Evolutionary conservation across 1,284 basidiomycete genomes (phyloP).

Genomic region (Cryptococcus neoformans): DNA sequence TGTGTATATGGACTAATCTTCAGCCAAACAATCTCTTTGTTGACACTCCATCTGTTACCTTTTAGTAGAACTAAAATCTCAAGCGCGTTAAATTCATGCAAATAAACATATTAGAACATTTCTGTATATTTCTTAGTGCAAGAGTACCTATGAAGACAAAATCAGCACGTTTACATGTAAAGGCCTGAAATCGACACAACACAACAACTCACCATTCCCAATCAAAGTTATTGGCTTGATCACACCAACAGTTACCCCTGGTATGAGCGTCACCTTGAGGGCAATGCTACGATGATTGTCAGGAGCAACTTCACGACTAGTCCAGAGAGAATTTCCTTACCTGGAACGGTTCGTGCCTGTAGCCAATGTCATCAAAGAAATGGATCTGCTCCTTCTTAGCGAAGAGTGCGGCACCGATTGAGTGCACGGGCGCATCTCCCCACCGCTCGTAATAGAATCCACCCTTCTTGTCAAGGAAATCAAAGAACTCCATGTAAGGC

Average conservation of each 20-base stretch:
- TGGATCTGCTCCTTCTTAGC: constrained; percentile 67
- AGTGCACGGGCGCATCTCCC: constrained; percentile 84
- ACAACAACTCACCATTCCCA: constrained; percentile 41
- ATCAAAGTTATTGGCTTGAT: constrained; percentile 48
- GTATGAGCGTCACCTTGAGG: constrained; percentile 48
- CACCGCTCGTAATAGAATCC: constrained; percentile 75
- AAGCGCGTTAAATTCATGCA: not conserved
- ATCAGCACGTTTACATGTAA: not conserved
- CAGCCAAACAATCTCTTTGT: too few species aligned
- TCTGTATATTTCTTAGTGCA: constrained; percentile 38
- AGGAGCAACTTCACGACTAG: not conserved
- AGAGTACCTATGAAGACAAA: constrained; percentile 28
- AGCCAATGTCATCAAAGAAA: constrained; percentile 60
- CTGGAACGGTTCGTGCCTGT: constrained; percentile 49
- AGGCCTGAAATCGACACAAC: too few species aligned
- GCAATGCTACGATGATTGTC: constrained; percentile 34
- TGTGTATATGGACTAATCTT: too few species aligned
- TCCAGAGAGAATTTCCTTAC: constrained; percentile 12
- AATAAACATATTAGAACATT: constrained; percentile 17
- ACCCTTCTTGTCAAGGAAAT: constrained; percentile 69
- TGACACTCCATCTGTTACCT: too few species aligned
- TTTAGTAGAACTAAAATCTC: too few species aligned
- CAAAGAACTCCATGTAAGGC: constrained; percentile 73
- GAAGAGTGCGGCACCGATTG: constrained; percentile 72
- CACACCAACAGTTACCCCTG: constrained; percentile 47